Evolutionary conservation across 768 basidiomycete species (phyloP), one percentile per base, ranked within the genome.

Genomic region (Amanita pallidorosea): DNA sequence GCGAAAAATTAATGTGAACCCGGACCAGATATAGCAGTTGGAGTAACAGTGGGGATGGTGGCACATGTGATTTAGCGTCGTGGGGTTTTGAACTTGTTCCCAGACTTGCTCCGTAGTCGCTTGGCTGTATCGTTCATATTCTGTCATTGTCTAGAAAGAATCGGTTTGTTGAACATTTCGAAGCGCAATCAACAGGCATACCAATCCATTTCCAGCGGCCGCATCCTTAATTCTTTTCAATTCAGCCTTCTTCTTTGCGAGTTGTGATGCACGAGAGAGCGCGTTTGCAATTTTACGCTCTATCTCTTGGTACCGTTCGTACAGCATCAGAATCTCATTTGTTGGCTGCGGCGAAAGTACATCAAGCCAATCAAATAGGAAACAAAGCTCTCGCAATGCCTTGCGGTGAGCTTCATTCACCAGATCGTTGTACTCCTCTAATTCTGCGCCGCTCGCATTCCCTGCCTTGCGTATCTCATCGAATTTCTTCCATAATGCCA

Each of bases 351-450:
- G 45, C 27, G 49, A 40, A 29, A 51, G 53, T 29, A 47, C 27
- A 33, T 52, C 53, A 15, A 56, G 47, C 52, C 50, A 59, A n/a
- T 49, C 18, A 42, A 59, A 55, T 29, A 57, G 20, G 4, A 41
- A 27, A 7, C 27, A 47, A n/a, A 57, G 38, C 18, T 49, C 55
- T 17, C 40, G 37, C 51, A 57, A 20, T 4, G 58, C 46, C 47
- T 55, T 57, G 9, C 29, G 31, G 31, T 44, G 53, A 7, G 37
- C 33, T 9, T 29, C 34, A 3, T 31, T 41, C 3, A 46, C 37
- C 23, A 38, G 40, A 0, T 44, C 45, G 8, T 37, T 8, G 47
- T 49, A 48, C 7, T 52, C 47, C n/a, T 15, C 31, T 11, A 15
- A 20, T 20, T 27, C 29, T 2, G 2, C 8, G n/a, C 20, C 15